Evolutionary conservation across 176 grass and related monocot species (phyloP), one percentile per base, ranked within the genome.

Genomic region (Echinochloa phyllopogon): DNA sequence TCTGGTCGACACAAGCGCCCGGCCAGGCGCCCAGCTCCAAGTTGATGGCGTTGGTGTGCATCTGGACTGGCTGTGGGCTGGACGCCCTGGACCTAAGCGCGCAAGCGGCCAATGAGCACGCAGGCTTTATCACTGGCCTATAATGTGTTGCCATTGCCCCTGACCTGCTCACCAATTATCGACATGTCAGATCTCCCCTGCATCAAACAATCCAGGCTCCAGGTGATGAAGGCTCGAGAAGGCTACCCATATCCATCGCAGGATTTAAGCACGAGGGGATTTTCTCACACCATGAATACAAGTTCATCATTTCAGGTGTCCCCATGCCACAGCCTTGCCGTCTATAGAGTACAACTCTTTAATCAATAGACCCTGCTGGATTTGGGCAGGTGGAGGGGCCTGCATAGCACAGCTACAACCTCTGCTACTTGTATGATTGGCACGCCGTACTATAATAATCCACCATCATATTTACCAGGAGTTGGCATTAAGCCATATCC

Each of bases 91-190:
- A n/a, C 18, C n/a, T 59, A n/a, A 20, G 56, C 56, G 3, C 0
- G n/a, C 17, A 65, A 38, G 39, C 12, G 74, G 36, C 52, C 74
- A 58, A 58, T 59, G 37, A 39, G 52, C 11, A n/a, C 50, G 73
- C 50, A 58, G 73, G n/a, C n/a, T n/a, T n/a, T n/a, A n/a, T n/a
- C n/a, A 25, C 68, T 70, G 67, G 67, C 66, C 66, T 69, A 69
- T 14, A 1, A 3, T 24, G 20, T 23, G 0, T 10, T 11, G 29
- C 29, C 29, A 33, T 33, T 33, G 24, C 15, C 2, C 55, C 20
- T 23, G 20, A 2, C 7, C 63, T 65, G 48, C 29, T 38, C 49
- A 20, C 8, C 48, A 75, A 40, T 76, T 16, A 58, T 76, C 25
- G 13, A 36, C 60, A 63, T 63, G 25, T 62, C 60, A 33, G 21